Evolutionary conservation across 2,329 filamentous ascomycete genomes (phyloP), one percentile per base, ranked within the genome.

Genomic region (Endothia cerciana): DNA sequence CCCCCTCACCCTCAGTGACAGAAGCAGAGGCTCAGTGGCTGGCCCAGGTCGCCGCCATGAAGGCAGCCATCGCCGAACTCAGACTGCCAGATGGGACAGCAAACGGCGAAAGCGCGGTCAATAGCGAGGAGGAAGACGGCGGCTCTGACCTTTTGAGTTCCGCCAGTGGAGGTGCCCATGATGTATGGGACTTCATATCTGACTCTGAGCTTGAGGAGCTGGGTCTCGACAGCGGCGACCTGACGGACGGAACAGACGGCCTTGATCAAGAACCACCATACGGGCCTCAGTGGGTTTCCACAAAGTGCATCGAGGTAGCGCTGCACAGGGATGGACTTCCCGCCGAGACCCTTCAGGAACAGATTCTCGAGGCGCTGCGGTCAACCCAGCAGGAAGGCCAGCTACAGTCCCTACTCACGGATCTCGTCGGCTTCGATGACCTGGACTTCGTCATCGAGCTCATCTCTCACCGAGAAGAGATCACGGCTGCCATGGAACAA

Each of bases 141-240:
- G 82, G 82, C 15, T 82, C 82, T 65, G 80, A 79, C 15, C 82
- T n/a, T n/a, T n/a, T 83, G 69, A 83, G 81, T 1, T 85, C 84
- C 2, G 28, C 33, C 13, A 86, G 86, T 5, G 87, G 85, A 53
- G 87, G 85, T 22, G 86, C 87, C 5, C 91, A 94, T 66, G 93
- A 97, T 77, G 89, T 97, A 11, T 97, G 94, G 94, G 94, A 97
- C 75, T 88, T 96, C 66, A 92, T 97, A 73, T 93, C 89, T 66
- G 90, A 94, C 72, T 90, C 88, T 71, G 91, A 91, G 68, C 79
- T 87, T 38, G 85, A 89, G 58, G 84, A 86, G 33, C 78, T 82
- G 47, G 69, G 82, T 75, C 68, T 82, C 74, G 70, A 84, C 78
- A 68, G 80, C 80, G 38, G 77, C 72, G 71, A 72, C 40, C 70